Base-by-base conservation (phyloP, 139 green algal species). In the Micromonas pusilla region DNA sequence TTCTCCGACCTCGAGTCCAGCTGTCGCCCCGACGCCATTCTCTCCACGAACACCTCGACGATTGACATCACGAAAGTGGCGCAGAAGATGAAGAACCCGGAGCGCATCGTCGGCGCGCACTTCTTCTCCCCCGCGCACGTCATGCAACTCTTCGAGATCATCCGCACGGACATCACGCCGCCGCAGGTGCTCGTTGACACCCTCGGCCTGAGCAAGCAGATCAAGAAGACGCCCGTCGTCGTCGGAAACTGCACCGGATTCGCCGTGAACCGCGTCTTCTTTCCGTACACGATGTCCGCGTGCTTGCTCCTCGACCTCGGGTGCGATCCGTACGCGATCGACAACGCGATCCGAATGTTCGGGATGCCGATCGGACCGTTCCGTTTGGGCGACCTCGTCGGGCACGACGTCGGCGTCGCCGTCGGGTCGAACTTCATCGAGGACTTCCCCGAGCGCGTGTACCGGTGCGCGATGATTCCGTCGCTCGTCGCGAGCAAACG, bases 181-280 rank as follows among this genome's bases (percentile, higher is more conserved):
- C 77, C 85, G 45, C 93, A 98, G 89, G 91, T 92, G 45, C 72
- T 81, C 33, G 45, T 76, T 1, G 95, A 99, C 88, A 92, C 89
- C 0, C 82, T 99, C 57, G 87, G 86, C 38, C 86, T 97, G 52
- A 85, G 86, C 2, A 80, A 84, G 34, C 28, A 28, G 21, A 99
- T 98, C 85, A 96, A 96, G 85, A 99, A 99, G 89, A 97, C 91
- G 6, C 95, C 95, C 3, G 93, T 99, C 26, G 90, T 99, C 66
- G 95, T 99, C 31, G 95, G 93, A 77, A 98, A 98, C 89, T 99
- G 95, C 89, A 98, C 95, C 16, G 93, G 95, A 32, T 99, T 99
- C 87, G 94, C 94, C 0, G 95, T 99, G 38, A 99, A 99, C 87
- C 86, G 95, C 33, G 92, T 98, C 23, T 99, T 98, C 89, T 98